Conservation (phyloP, 116 monocot genomes). For the Iris pallida region DNA sequence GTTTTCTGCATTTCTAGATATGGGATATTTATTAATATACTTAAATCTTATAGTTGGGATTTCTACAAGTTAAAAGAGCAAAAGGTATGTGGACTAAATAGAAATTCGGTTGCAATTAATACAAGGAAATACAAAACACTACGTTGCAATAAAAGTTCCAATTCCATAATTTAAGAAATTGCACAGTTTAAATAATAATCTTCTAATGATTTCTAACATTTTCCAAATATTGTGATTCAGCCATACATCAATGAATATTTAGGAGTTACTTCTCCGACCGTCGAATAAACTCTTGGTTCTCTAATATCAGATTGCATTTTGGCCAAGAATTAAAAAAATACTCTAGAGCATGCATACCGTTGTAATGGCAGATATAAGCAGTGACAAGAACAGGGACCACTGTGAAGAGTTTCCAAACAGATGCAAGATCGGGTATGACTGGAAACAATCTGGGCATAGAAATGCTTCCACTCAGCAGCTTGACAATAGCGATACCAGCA, state of each 20-base stretch:
- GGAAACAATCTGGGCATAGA: slow-evolving; percentile 42
- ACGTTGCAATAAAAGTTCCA: no score
- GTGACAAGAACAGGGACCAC: slow-evolving; percentile 50
- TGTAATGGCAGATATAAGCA: slow-evolving; percentile 59
- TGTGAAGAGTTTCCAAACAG: slow-evolving; percentile 56
- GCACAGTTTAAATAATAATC: no score
- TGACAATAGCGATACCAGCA: slow-evolving; percentile 40
- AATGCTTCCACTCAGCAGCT: slow-evolving; percentile 33
- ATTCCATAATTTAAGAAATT: no score
- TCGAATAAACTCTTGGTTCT: not conserved
- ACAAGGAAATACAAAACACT: no score
- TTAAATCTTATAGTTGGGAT: no score
- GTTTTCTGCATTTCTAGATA: no score
- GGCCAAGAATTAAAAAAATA: not conserved
- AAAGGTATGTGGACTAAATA: no score
- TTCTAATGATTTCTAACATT: no score
- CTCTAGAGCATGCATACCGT: slow-evolving; percentile 20
- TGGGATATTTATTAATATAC: no score
- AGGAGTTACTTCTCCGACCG: not conserved
- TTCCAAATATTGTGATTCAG: no score
- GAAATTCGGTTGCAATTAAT: no score
- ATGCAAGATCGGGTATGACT: slow-evolving; percentile 19
- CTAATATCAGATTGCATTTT: not conserved
- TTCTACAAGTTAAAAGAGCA: no score
- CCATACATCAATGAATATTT: not conserved